Conservation (phyloP, 2,329 filamentous ascomycete genomes). For the Aspergillus japonicus region DNA sequence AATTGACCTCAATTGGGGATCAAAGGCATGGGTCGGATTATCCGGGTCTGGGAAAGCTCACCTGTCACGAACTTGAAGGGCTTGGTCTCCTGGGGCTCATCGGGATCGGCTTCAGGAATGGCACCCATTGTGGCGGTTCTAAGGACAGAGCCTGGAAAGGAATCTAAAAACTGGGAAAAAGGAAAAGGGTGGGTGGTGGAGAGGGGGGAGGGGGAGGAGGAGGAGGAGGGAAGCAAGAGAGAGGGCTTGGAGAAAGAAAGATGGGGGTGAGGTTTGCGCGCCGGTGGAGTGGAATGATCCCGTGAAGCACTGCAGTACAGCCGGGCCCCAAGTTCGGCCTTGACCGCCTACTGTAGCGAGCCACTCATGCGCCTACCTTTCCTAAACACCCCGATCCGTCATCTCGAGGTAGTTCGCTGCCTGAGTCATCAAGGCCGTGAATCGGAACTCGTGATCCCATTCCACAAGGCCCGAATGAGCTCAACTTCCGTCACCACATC, state of each 20-base stretch:
- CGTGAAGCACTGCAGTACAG: conserved; percentile 32
- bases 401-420: not conserved
- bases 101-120: conserved; percentile 58
- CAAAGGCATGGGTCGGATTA: conserved; percentile 16
- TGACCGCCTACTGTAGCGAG: conserved; percentile 42
- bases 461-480: conserved; percentile 10
- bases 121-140: conserved; percentile 75
- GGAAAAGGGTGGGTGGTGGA: conserved; percentile 16
- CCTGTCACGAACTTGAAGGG: conserved; percentile 99
- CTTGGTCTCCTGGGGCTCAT: conserved; percentile 86
- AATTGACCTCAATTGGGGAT: conserved; percentile 32
- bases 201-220: conserved; percentile 9
- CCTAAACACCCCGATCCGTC: conserved; percentile 34
- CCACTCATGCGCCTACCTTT: conserved; percentile 36
- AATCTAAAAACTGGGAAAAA: conserved; percentile 9
- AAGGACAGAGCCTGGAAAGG: conserved; percentile 18
- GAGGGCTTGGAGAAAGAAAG: conserved; percentile 25
- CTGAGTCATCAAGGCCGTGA: conserved; percentile 19
- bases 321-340: conserved; percentile 25
- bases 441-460: conserved; percentile 9
- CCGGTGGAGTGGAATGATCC: conserved; percentile 30
- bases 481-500: conserved; percentile 26
- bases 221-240: conserved; percentile 23
- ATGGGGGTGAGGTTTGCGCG: conserved; percentile 29
- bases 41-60: conserved; percentile 51